Percentiles rank a stretch among this genome's conserved stretches.
Evolutionary conservation across 176 grass and related monocot species (phyloP).

Genomic region (Carex pumila): DNA sequence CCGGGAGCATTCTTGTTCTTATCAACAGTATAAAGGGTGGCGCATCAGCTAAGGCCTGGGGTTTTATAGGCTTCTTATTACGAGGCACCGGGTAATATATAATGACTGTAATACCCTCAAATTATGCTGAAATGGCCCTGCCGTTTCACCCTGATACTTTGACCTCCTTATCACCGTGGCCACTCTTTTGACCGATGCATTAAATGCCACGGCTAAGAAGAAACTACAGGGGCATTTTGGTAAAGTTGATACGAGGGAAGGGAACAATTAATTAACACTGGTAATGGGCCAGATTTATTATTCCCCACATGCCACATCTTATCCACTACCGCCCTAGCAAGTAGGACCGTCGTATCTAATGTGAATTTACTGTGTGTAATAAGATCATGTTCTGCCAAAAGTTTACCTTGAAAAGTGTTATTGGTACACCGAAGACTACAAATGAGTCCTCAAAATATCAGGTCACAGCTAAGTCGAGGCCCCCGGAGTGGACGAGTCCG

Average conservation of each 20-base stretch:
- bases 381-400: not conserved
- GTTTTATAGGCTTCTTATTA: not conserved
- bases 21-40: not conserved
- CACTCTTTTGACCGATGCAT: not conserved
- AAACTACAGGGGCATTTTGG: not conserved
- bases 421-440: not conserved
- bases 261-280: not conserved
- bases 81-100: not conserved
- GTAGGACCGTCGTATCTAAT: not conserved
- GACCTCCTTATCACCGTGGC: not conserved
- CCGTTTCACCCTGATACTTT: not conserved
- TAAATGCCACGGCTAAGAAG: not conserved
- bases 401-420: not conserved
- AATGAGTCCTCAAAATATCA: not conserved
- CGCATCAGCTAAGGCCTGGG: not conserved
- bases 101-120: not conserved
- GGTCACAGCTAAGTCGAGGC: not conserved
- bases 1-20: not conserved
- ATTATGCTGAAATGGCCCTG: not conserved
- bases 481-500: no score
- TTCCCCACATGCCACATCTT: not conserved
- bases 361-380: not conserved
- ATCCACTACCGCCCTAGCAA: not conserved
- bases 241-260: not conserved
- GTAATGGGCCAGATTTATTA: conserved; percentile 8